phyloP scores from a whole-genome alignment of 2,329 filamentous ascomycete genomes.

The Graphilbum fragrans region DNA sequence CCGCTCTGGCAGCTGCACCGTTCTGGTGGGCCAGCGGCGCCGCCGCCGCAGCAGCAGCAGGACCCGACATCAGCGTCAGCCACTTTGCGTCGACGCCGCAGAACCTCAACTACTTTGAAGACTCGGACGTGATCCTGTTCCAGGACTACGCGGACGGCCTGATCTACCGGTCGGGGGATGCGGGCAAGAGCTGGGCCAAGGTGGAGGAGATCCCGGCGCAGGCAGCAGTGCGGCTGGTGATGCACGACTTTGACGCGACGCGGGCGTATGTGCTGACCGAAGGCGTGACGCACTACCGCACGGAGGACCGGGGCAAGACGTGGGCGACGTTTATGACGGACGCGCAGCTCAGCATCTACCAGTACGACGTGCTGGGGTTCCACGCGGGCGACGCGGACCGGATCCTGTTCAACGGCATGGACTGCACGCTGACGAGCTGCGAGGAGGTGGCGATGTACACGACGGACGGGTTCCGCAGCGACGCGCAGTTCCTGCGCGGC shows the following conservation, averaged over 20 bases:
- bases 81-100: conserved; percentile 54
- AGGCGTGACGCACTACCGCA: conserved; percentile 65
- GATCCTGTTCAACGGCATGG: conserved; percentile 71
- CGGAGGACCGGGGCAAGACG: conserved; percentile 66
- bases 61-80: conserved; percentile 53
- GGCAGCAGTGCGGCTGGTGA: conserved; percentile 48
- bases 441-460: conserved; percentile 61
- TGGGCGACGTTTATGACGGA: conserved; percentile 66
- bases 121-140: conserved; percentile 70
- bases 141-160: conserved; percentile 52
- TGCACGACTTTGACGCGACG: conserved; percentile 67
- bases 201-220: conserved; percentile 54
- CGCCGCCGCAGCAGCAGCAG: conserved; percentile 31
- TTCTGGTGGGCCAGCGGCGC: conserved; percentile 17
- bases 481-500: conserved; percentile 51
- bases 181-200: conserved; percentile 63
- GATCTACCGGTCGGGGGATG: conserved; percentile 69
- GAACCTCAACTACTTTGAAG: conserved; percentile 80
- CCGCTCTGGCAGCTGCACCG: conserved; percentile 38
- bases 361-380: conserved; percentile 51
- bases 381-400: conserved; percentile 74
- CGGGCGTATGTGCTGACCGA: conserved; percentile 71
- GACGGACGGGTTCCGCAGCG: conserved; percentile 66
- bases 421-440: conserved; percentile 54
- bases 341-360: conserved; percentile 40